These are phyloP conservation scores for Lanzia echinophila DNA, from an alignment of 2,329 filamentous ascomycete species.

Conservation along the genomic window DNA sequence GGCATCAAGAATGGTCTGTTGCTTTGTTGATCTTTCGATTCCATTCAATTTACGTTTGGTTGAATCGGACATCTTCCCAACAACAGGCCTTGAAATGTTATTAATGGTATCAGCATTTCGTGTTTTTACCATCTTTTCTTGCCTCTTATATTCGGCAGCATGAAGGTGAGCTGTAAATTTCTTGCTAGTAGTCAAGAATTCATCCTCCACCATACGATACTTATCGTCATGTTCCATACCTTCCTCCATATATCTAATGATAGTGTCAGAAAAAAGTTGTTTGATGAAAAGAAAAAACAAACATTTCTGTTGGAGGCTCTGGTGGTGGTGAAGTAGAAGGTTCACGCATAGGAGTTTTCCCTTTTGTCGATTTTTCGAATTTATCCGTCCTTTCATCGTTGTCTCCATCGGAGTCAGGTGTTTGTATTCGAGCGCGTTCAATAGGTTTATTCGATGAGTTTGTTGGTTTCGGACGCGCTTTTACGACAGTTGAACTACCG, in stretches of 20 bases:
- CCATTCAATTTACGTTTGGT: slow-evolving; percentile 29
- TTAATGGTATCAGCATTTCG: slow-evolving; percentile 44
- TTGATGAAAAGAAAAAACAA: not conserved
- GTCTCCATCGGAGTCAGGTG: not conserved
- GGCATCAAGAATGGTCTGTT: slow-evolving; percentile 29
- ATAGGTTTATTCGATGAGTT: not conserved
- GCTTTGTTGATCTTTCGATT: slow-evolving; percentile 32
- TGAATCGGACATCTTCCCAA: slow-evolving; percentile 25
- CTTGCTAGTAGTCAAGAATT: slow-evolving; percentile 61
- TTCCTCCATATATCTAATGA: slow-evolving; percentile 47
- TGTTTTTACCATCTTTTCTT: slow-evolving; percentile 50
- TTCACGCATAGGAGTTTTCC: slow-evolving; percentile 24
- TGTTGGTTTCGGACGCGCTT: slow-evolving; percentile 4
- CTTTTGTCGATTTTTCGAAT: not conserved
- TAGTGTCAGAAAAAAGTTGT: slow-evolving; percentile 14
- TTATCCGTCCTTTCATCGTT: not conserved
- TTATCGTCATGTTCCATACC: slow-evolving; percentile 61
- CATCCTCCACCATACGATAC: slow-evolving; percentile 81
- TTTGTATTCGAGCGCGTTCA: slow-evolving; percentile 15
- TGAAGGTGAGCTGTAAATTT: slow-evolving; percentile 70
- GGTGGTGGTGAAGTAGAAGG: slow-evolving; percentile 48
- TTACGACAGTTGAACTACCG: slow-evolving; percentile 8
- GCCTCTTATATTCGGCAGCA: slow-evolving; percentile 66
- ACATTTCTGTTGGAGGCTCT: slow-evolving; percentile 43
- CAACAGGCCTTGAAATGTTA: slow-evolving; percentile 35